These are phyloP conservation scores for Salvia miltiorrhiza DNA, from an alignment of 257 asterid species.

Conservation along the genomic window DNA sequence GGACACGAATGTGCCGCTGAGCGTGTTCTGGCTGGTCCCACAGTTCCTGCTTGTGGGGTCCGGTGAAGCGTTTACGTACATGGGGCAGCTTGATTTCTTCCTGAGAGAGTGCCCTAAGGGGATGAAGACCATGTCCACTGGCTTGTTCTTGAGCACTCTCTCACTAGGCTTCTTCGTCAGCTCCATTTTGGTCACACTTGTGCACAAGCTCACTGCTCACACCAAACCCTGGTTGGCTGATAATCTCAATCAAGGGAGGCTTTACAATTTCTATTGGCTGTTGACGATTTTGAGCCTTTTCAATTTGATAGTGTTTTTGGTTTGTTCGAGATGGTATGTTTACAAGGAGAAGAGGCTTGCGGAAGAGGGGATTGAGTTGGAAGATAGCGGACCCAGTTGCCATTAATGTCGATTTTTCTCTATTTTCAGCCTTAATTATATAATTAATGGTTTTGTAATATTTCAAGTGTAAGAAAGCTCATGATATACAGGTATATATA, in stretches of 20 bases:
- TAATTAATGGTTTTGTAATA: not conserved
- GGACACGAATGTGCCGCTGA: slow-evolving; percentile 29
- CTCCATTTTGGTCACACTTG: slow-evolving; percentile 59
- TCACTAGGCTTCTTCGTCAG: slow-evolving; percentile 70
- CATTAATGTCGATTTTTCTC: slow-evolving; percentile 24
- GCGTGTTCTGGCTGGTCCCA: slow-evolving; percentile 71
- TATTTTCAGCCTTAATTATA: not conserved
- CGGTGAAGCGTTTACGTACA: slow-evolving; percentile 83
- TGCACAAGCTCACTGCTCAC: slow-evolving; percentile 51
- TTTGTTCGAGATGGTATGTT: slow-evolving; percentile 56
- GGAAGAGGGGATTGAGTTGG: slow-evolving; percentile 58
- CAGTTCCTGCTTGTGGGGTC: slow-evolving; percentile 74
- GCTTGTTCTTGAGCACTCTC: slow-evolving; percentile 72
- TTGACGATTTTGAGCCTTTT: slow-evolving; percentile 48
- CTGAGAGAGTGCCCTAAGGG: slow-evolving; percentile 80
- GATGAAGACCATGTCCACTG: slow-evolving; percentile 90
- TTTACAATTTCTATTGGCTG: slow-evolving; percentile 75
- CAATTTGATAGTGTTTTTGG: slow-evolving; percentile 46
- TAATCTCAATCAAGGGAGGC: slow-evolving; percentile 65
- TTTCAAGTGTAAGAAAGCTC: not conserved
- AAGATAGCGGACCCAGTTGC: slow-evolving; percentile 39
- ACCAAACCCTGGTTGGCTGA: slow-evolving; percentile 74
- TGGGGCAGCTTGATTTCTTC: slow-evolving; percentile 90
- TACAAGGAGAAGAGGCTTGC: slow-evolving; percentile 86
- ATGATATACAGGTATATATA: too few relatives aligned